Percentiles rank a stretch among this genome's conserved stretches.
Conservation (phyloP, 768 basidiomycete species). For the Rhizopogon rudus region DNA sequence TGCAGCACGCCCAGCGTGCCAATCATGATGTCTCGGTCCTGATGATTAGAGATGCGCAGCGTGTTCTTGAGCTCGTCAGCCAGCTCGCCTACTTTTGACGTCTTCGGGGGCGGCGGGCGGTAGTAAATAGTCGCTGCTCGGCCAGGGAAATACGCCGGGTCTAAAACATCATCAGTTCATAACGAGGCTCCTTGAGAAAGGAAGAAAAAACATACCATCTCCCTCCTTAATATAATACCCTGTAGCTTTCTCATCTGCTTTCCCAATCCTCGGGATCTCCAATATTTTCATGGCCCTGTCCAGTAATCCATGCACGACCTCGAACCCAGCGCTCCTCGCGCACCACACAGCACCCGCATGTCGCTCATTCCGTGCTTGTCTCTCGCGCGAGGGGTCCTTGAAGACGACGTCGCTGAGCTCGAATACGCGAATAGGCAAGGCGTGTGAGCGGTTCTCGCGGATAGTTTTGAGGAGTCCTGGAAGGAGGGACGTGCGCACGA, state of each 20-base stretch:
- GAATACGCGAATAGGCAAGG: slow-evolving; percentile 90
- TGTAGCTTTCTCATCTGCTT: slow-evolving; percentile 48
- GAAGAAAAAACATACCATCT: slow-evolving; percentile 51
- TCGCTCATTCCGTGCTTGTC: slow-evolving; percentile 83
- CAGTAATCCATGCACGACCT: slow-evolving; percentile 91
- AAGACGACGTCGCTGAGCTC: slow-evolving; percentile 92
- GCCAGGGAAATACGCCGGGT: slow-evolving; percentile 92
- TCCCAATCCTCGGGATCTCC: slow-evolving; percentile 77
- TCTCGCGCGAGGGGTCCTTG: slow-evolving; percentile 74
- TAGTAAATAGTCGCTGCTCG: slow-evolving; percentile 92
- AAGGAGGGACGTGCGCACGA: slow-evolving; percentile 92
- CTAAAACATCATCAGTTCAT: slow-evolving; percentile 35
- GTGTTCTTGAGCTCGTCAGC: slow-evolving; percentile 43
- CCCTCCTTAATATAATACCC: slow-evolving; percentile 94
- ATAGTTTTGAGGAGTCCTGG: slow-evolving; percentile 96
- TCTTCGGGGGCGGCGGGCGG: slow-evolving; percentile 40
- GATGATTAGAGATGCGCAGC: slow-evolving; percentile 22
- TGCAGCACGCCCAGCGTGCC: slow-evolving; percentile 93
- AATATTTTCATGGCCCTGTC: slow-evolving; percentile 96
- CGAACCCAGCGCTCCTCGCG: slow-evolving; percentile 95
- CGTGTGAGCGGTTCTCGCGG: slow-evolving; percentile 91
- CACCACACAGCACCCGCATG: slow-evolving; percentile 92
- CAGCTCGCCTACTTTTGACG: slow-evolving; percentile 6
- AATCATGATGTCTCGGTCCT: slow-evolving; percentile 60
- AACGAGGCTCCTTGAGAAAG: background rate